Evolutionary conservation across 371 early-diverging fungal species (phyloP).

Genomic region (Enterocytospora artemiae): DNA sequence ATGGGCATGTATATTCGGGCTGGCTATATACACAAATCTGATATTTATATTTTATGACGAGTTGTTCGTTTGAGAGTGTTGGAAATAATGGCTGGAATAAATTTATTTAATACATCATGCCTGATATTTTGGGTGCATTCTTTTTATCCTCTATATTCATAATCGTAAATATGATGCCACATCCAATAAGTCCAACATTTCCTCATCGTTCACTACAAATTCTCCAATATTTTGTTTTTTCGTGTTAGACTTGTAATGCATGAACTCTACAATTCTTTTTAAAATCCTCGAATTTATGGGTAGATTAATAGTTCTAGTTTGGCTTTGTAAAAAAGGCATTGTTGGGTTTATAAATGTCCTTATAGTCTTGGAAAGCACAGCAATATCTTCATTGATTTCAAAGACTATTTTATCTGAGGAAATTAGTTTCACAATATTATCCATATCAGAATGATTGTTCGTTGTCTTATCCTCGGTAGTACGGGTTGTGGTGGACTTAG

Average conservation of each 20-base stretch:
- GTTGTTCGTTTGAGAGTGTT: too few species aligned
- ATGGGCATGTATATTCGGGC: too few species aligned
- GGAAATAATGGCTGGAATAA: too few species aligned
- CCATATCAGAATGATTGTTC: too few species aligned
- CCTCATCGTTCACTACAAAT: slow-evolving; percentile 51
- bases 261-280: slow-evolving; percentile 52
- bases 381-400: slow-evolving; percentile 35
- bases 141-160: too few species aligned
- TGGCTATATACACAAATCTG: too few species aligned
- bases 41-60: too few species aligned
- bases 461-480: too few species aligned
- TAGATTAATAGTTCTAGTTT: slow-evolving; percentile 15
- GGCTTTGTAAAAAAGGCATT: slow-evolving; percentile 32
- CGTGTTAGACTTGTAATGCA: slow-evolving; percentile 36
- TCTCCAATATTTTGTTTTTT: slow-evolving; percentile 29
- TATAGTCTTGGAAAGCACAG: slow-evolving; percentile 20
- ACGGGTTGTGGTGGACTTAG: too few species aligned
- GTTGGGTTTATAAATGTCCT: slow-evolving; percentile 23
- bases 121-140: too few species aligned
- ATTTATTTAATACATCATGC: too few species aligned
- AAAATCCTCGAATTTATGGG: slow-evolving; percentile 43
- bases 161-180: slow-evolving; percentile 54
- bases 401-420: slow-evolving; percentile 33
- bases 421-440: slow-evolving; percentile 33
- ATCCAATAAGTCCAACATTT: slow-evolving; percentile 54